phyloP scores from a whole-genome alignment of 2,329 filamentous ascomycete genomes.

The Colletotrichum noveboracense region DNA sequence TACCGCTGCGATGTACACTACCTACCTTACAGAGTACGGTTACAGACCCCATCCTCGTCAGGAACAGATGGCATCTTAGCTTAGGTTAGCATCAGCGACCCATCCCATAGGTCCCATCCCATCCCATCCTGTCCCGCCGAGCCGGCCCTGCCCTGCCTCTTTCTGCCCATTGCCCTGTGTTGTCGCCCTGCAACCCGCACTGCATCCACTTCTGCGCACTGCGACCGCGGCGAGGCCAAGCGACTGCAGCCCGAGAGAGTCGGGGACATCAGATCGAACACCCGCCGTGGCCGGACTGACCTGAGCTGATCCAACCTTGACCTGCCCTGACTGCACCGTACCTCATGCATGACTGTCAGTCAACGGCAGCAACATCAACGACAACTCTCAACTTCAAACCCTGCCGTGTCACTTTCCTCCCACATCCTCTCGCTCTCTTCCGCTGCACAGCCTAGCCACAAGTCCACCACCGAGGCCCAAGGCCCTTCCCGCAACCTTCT shows the following conservation, averaged over 20 bases:
- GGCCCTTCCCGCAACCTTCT: background rate
- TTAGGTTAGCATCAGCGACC: background rate
- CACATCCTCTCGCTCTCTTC: background rate
- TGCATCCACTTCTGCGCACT: background rate
- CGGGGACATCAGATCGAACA: conserved; percentile 10
- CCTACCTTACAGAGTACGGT: background rate
- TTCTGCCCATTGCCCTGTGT: background rate
- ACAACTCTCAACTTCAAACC: background rate
- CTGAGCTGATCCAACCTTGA: background rate
- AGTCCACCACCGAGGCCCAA: background rate
- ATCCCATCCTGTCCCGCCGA: background rate
- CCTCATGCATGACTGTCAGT: background rate
- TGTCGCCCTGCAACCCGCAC: background rate
- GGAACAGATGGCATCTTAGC: background rate
- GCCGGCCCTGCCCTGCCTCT: background rate
- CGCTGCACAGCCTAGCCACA: background rate
- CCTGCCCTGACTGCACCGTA: background rate
- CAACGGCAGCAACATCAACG: background rate
- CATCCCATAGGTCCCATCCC: background rate
- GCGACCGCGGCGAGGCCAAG: background rate
- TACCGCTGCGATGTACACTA: background rate
- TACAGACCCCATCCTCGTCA: background rate
- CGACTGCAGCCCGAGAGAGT: background rate
- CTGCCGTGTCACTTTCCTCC: background rate
- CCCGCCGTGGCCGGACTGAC: conserved; percentile 1